These are phyloP conservation scores for Harringtonia lauricola DNA, from an alignment of 2,329 filamentous ascomycete species.

Conservation along the genomic window DNA sequence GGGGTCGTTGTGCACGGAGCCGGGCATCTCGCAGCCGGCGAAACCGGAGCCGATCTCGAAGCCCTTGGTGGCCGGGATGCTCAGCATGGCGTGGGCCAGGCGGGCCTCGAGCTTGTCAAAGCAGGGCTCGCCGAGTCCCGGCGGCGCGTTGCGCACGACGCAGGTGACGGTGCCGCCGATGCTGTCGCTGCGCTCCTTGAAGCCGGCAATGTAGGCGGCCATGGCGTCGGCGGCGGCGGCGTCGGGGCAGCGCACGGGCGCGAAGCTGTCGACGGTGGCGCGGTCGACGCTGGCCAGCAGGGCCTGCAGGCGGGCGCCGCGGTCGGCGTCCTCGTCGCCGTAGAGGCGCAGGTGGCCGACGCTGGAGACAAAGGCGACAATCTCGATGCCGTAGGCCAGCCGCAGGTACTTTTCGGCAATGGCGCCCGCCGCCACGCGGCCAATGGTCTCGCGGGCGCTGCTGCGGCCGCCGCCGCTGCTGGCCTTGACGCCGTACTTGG, in stretches of 20 bases:
- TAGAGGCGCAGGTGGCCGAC: slow-evolving; percentile 70
- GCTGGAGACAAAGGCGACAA: slow-evolving; percentile 80
- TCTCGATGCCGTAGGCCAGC: slow-evolving; percentile 74
- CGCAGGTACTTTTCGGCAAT: slow-evolving; percentile 88
- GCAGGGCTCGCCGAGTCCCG: slow-evolving; percentile 81
- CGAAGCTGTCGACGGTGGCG: slow-evolving; percentile 65
- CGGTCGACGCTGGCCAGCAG: slow-evolving; percentile 65
- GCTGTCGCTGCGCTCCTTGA: slow-evolving; percentile 70
- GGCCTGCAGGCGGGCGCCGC: slow-evolving; percentile 37
- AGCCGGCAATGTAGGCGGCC: slow-evolving; percentile 67
- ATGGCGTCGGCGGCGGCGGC: slow-evolving; percentile 54
- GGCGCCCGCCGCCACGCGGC: slow-evolving; percentile 79
- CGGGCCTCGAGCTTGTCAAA: slow-evolving; percentile 94
- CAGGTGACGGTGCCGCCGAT: slow-evolving; percentile 94
- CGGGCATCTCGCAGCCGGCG: slow-evolving; percentile 71
- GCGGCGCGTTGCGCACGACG: slow-evolving; percentile 76
- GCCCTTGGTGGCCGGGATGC: slow-evolving; percentile 87
- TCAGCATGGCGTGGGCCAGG: slow-evolving; percentile 88
- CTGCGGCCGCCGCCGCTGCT: slow-evolving; percentile 81
- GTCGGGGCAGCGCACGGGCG: slow-evolving; percentile 83
- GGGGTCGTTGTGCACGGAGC: slow-evolving; percentile 85
- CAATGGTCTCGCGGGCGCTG: slow-evolving; percentile 91
- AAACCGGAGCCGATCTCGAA: slow-evolving; percentile 96
- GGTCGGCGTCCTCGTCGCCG: background rate
- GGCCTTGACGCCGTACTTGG: slow-evolving; percentile 94